Evolutionary conservation across 1,284 basidiomycete genomes (phyloP), one percentile per base, ranked within the genome.

Genomic region (Austropuccinia psidii): DNA sequence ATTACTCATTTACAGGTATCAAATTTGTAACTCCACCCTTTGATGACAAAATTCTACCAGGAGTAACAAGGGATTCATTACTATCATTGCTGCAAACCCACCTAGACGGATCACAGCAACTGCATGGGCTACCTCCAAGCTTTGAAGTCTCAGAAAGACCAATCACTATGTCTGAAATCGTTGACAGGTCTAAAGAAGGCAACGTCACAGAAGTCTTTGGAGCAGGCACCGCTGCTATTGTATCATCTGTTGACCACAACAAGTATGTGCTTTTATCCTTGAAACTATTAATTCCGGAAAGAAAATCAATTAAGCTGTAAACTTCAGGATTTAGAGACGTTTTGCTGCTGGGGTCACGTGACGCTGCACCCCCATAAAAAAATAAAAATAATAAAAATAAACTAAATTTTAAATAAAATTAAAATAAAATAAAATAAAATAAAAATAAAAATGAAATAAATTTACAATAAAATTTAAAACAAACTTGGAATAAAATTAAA

Each of bases 31-130:
- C 93, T 0, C 93, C 95, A 9, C 92, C 94, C 4, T 85, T 98
- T 47, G 91, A 91, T 79, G 94, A 94, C 72, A 89, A 96, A 85
- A 93, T 98, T 78, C 88, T 98, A 17, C 93, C 95, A 13, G 95
- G 95, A 76, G 89, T 98, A 21, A 98, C 94, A 8, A 89, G 95
- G 76, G 93, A 97, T 82, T 93, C 90, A n/a, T 89, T 95, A 55
- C 86, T 98, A 45, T 80, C 85, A 8, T 87, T 98, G 65, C 90
- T 91, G 0, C 86, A 88, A 49, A 87, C 86, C n/a, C 94, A 98
- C 80, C 80, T 83, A 2, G 81, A 82, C 1, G 84, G 87, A 2
- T 87, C 89, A 67, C 83, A 83, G 76, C 80, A 83, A 61, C 81
- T 78, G 50, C 80, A 85, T 4, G 86, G 86, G 21, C 83, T 95